Evolutionary conservation across 768 basidiomycete species (phyloP), one percentile per base, ranked within the genome.

Genomic region (Tulasnella sp.): DNA sequence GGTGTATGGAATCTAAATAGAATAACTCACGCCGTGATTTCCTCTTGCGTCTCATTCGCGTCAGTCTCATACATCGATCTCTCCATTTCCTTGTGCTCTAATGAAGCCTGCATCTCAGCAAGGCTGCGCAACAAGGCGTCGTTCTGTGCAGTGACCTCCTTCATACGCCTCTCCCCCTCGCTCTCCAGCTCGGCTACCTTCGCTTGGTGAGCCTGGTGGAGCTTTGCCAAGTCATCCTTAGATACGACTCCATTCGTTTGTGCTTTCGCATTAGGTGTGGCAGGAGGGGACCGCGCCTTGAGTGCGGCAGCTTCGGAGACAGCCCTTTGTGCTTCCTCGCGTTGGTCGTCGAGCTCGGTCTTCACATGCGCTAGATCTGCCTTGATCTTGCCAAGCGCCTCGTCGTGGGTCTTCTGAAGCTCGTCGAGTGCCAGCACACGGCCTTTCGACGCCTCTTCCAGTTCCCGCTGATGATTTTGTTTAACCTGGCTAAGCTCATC

Each of bases 201-300:
- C 63, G 85, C 75, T 68, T 86, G 87, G 70, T 93, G 90, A 4
- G 90, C 90, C 69, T 88, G 85, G 64, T 92, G 86, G 67, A 88
- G 72, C 67, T 77, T 79, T 68, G 83, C 81, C 42, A 93, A 72
- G 58, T 92, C 88, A 64, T 88, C 88, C 65, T 82, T 84, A 34
- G 86, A 80, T 7, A 88, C 80, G 15, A 76, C 73, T 49, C 75
- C 70, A 32, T 76, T 69, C 43, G 71, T 68, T 21, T 70, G 67
- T 1, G 69, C 72, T 62, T 84, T 86, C 3, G 63, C 50, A 15
- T 64, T 56, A 4, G 64, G 67, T 23, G 65, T 62, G 32, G 63
- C 61, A 8, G 66, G 66, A 62, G 71, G 78, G 70, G 79, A 45
- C 26, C 41, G 23, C 13, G 42, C 44, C 23, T 42, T 83, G 3